phyloP scores from a whole-genome alignment of 495 filamentous ascomycete genomes.

The Penicillium flavigenum region DNA sequence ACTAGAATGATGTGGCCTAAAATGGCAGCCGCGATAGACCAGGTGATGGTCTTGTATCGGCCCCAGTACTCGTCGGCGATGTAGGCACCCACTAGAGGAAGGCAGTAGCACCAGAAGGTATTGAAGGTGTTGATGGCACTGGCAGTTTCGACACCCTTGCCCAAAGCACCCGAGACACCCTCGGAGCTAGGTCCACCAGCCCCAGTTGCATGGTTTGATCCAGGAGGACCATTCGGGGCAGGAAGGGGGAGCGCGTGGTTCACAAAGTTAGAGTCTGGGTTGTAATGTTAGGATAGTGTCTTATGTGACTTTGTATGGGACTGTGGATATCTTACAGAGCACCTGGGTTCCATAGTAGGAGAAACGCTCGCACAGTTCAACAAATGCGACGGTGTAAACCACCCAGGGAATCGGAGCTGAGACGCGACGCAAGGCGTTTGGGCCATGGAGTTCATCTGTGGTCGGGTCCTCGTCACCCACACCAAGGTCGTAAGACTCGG shows the following conservation, averaged over 20 bases:
- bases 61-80: slow-evolving; percentile 72
- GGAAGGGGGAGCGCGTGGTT: background rate
- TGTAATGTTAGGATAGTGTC: background rate
- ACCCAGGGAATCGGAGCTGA: background rate
- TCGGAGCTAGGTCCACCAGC: slow-evolving; percentile 20
- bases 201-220: background rate
- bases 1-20: background rate
- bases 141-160: slow-evolving; percentile 21
- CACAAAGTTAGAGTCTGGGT: background rate
- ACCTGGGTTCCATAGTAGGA: background rate
- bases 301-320: background rate
- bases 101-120: slow-evolving; percentile 69
- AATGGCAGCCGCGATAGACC: slow-evolving; percentile 5
- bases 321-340: background rate
- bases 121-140: slow-evolving; percentile 49
- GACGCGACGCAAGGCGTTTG: background rate
- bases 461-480: background rate
- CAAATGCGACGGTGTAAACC: background rate
- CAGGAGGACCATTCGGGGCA: background rate
- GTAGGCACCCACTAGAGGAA: slow-evolving; percentile 67
- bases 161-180: slow-evolving; percentile 28
- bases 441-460: background rate
- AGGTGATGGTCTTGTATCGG: slow-evolving; percentile 67
- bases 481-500: background rate
- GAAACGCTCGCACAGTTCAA: background rate